Base-by-base conservation (phyloP, 1,139 yeast species). In the Geotrichum histeridarum region DNA sequence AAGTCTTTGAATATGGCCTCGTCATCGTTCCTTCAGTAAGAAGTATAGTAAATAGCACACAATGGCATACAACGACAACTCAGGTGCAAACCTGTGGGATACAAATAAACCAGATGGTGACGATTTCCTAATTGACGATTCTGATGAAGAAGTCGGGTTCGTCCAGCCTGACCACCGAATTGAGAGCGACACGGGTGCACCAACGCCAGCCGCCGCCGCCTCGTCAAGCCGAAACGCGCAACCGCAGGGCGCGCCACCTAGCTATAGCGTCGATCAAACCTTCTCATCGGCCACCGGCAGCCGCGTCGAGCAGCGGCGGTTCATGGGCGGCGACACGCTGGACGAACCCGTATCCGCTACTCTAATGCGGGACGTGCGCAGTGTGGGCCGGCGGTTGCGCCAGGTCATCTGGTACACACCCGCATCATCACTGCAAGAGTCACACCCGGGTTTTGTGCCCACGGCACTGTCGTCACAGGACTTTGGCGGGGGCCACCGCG, bases 291-390 rank as follows among this genome's bases (percentile, higher is more conserved):
- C 58, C 36, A 51, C 62, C 18, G 79, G 80, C 59, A 83, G 80
- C 60, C 79, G 79, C 54, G 76, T 85, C 32, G 78, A 79, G 60
- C 93, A 85, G 66, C 79, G 88, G 41, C 84, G 87, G 59, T 87
- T 84, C 67, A 72, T 84, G 32, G 95, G 95, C 1, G 93, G 94
- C 42, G 89, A 86, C 65, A 87, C 96, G 0, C 72, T 88, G 14
- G 95, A 88, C 67, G 96, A 88, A 71, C 89, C 95, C 0, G 90
- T 88, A 2, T 69, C 78, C 64, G 74, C 78, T 14, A 88, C 96
- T 0, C 70, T 88, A 48, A 73, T 78, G 61, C 76, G 95, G 56
- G 96, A 88, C 65, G 64, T 86, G 38, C 67, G 74, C 31, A 83
- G 83, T 27, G 86, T 87, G 53, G 88, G 85, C 5, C 76, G 75